Conservation (phyloP, 768 basidiomycete genomes). For the Panaeolus cyanescens region DNA sequence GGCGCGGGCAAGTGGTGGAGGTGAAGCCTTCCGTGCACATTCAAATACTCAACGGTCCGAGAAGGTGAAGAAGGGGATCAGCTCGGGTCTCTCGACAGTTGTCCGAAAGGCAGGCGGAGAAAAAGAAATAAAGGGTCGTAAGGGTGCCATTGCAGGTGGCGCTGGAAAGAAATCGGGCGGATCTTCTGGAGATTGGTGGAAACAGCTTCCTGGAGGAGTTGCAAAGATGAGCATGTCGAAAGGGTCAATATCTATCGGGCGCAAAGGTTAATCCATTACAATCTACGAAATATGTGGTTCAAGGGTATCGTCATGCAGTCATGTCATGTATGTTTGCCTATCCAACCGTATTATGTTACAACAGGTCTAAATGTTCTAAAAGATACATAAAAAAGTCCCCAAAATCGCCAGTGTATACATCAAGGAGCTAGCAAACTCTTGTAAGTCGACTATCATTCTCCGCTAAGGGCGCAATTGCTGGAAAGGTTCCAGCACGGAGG, state of each 20-base stretch:
- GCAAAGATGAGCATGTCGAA: not conserved
- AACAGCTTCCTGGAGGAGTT: not conserved
- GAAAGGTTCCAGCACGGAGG: no score
- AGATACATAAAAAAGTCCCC: not conserved
- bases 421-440: no score
- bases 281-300: not conserved
- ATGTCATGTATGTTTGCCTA: not conserved
- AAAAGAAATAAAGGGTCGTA: not conserved
- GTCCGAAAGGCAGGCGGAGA: not conserved
- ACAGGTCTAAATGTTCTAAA: not conserved
- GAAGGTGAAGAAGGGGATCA: not conserved
- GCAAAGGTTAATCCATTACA: not conserved
- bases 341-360: not conserved
- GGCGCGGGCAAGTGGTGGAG: not conserved
- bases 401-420: not conserved
- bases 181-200: not conserved
- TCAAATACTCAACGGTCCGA: not conserved
- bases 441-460: no score
- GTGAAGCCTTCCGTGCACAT: not conserved
- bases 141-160: not conserved
- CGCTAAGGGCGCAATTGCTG: no score
- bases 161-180: not conserved
- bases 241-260: not conserved
- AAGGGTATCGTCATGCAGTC: not conserved
- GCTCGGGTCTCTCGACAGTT: not conserved